Conservation (phyloP, 1,139 yeast genomes). For the Sugiyamaella sp. region DNA sequence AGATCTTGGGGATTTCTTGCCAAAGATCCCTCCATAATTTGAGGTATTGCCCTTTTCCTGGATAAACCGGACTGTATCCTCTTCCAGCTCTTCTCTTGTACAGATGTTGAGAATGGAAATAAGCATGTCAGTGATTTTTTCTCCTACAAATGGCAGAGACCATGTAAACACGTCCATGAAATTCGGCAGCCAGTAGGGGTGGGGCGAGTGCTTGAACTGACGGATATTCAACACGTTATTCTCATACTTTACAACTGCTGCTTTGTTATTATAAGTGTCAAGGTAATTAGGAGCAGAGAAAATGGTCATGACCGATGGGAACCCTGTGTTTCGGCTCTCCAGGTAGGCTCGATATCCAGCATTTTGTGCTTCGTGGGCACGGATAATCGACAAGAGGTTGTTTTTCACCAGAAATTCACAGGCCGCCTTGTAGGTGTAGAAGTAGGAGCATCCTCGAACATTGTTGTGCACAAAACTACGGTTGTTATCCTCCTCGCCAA, state of each 20-base stretch:
- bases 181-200: conserved; percentile 97
- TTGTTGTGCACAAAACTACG: conserved; percentile 66
- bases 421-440: conserved; percentile 83
- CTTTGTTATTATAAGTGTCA: conserved; percentile 92
- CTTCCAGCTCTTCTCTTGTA: conserved; percentile 91
- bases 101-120: conserved; percentile 89
- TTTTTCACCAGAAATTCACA: conserved; percentile 81
- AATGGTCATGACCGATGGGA: conserved; percentile 88
- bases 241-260: conserved; percentile 89
- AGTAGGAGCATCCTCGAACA: conserved; percentile 92
- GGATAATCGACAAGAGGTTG: conserved; percentile 75
- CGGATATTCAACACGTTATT: conserved; percentile 92
- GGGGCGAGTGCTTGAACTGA: conserved; percentile 90
- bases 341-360: conserved; percentile 96
- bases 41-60: conserved; percentile 30
- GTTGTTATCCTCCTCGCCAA: conserved; percentile 68
- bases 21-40: not conserved
- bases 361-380: conserved; percentile 99
- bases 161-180: conserved; percentile 98
- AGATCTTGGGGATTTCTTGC: conserved; percentile 9
- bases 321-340: conserved; percentile 83
- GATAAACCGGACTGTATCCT: conserved; percentile 51
- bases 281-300: conserved; percentile 96
- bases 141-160: conserved; percentile 99
- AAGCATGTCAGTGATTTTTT: conserved; percentile 88